Conservation (phyloP, 139 green algal species). For the Spirogloea muscicola region DNA sequence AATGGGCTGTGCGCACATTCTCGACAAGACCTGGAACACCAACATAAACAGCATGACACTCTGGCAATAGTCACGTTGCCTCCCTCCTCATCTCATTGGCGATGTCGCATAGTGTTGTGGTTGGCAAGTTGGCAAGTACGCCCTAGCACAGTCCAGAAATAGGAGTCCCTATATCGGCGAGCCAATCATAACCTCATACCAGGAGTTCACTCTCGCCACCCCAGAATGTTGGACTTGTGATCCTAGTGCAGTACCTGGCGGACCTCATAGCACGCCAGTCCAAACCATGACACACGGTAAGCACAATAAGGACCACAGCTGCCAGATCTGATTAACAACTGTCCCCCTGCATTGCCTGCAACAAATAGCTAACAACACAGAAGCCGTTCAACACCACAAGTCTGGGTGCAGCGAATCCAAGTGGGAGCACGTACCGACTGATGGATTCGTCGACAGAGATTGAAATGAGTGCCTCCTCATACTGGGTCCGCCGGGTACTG, state of each 20-base stretch:
- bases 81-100: too few relatives aligned
- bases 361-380: too few relatives aligned
- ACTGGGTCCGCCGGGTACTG: conserved; percentile 50
- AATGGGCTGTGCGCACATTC: conserved; percentile 44
- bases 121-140: too few relatives aligned
- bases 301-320: background rate
- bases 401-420: background rate
- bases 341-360: background rate
- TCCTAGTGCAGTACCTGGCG: conserved; percentile 56
- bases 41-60: too few relatives aligned
- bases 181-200: too few relatives aligned
- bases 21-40: conserved; percentile 34
- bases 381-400: too few relatives aligned
- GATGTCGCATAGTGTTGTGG: too few relatives aligned
- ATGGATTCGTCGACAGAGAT: conserved; percentile 27
- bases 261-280: background rate
- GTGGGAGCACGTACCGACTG: background rate
- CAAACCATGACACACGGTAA: background rate
- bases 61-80: too few relatives aligned
- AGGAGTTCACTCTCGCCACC: conserved; percentile 65
- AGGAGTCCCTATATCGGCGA: too few relatives aligned
- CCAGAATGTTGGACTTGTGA: conserved; percentile 60
- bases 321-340: background rate
- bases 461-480: conserved; percentile 48
- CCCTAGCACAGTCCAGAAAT: too few relatives aligned